Percentiles rank a stretch among this genome's conserved stretches.
These are phyloP conservation scores for Fusarium robinianum DNA, from an alignment of 2,329 filamentous ascomycete species.

Conservation along the genomic window DNA sequence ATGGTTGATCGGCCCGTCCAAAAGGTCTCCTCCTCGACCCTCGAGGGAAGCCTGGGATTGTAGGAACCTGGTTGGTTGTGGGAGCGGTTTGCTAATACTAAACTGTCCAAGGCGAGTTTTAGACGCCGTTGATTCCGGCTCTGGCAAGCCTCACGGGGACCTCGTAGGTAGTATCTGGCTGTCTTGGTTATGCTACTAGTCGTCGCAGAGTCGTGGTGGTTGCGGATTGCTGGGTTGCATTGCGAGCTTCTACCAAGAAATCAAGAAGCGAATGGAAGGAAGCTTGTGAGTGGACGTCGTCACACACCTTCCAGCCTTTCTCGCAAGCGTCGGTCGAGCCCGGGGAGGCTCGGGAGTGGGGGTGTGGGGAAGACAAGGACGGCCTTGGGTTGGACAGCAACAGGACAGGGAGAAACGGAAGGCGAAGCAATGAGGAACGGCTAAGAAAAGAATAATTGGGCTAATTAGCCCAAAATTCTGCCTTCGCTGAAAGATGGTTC, in stretches of 20 bases:
- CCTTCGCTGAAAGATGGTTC: no score
- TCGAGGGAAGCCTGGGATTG: conserved; percentile 23
- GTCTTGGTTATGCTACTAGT: no score
- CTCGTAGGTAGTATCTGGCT: conserved; percentile 1
- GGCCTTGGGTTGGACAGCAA: conserved; percentile 5
- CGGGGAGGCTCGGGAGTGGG: no score
- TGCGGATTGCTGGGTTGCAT: conserved; percentile 8
- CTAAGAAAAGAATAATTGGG: no score
- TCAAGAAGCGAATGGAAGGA: no score
- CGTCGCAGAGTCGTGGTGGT: no score
- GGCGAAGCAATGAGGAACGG: background rate
- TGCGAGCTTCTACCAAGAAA: no score
- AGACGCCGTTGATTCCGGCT: conserved; percentile 9
- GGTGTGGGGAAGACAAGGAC: conserved; percentile 6
- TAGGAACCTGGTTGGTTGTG: conserved; percentile 20
- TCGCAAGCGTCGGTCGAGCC: no score
- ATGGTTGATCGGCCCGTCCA: conserved; percentile 29
- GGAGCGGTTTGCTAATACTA: conserved; percentile 9
- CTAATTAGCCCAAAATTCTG: no score
- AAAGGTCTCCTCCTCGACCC: conserved; percentile 17
- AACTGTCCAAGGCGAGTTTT: conserved; percentile 14
- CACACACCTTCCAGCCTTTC: no score
- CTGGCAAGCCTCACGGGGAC: no score
- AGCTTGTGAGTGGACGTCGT: conserved; percentile 5
- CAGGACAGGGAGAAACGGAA: no score